Evolutionary conservation across 306 rosid genomes (phyloP).

Genomic region (Crataegus laevigata): DNA sequence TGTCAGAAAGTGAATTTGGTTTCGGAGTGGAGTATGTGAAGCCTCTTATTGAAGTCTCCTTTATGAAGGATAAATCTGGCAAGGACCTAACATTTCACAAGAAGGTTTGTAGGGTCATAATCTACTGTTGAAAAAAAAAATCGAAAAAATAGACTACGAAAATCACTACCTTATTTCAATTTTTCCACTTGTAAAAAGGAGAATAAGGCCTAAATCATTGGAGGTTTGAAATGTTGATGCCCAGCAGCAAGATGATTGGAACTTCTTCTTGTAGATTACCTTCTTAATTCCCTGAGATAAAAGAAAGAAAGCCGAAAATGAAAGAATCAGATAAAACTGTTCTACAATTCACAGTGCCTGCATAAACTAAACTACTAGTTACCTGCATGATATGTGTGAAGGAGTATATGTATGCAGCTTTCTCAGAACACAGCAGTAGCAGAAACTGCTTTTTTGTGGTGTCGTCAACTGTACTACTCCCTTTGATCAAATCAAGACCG

Average conservation of each 20-base stretch:
- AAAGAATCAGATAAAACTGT: constrained; percentile 7
- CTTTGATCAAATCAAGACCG: constrained; percentile 31
- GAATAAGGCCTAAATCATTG: constrained; percentile 45
- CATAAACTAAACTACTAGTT: constrained; percentile 4
- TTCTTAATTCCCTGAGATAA: constrained; percentile 71
- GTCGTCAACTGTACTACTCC: constrained; percentile 28
- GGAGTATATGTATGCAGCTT: constrained; percentile 69
- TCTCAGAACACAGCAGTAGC: constrained; percentile 76
- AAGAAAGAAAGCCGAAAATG: background rate
- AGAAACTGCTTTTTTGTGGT: constrained; percentile 39
- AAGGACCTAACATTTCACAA: constrained; percentile 51
- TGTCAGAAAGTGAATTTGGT: constrained; percentile 37
- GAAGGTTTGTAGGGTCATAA: background rate
- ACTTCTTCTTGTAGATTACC: constrained; percentile 79
- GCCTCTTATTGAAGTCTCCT: constrained; percentile 65
- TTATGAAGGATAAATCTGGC: constrained; percentile 57
- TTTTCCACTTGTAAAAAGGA: constrained; percentile 59
- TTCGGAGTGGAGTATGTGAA: constrained; percentile 54
- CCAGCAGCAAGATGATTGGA: constrained; percentile 74
- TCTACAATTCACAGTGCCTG: background rate
- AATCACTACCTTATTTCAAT: constrained; percentile 60
- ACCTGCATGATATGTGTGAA: constrained; percentile 71
- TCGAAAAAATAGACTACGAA: background rate
- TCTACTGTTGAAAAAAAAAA: too few relatives aligned
- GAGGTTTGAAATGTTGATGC: constrained; percentile 58